A percentile compares a stretch with the other conserved stretches of the same genome.
phyloP scores from a whole-genome alignment of 2,329 filamentous ascomycete species.

The Penicillium aurantiogriseum region DNA sequence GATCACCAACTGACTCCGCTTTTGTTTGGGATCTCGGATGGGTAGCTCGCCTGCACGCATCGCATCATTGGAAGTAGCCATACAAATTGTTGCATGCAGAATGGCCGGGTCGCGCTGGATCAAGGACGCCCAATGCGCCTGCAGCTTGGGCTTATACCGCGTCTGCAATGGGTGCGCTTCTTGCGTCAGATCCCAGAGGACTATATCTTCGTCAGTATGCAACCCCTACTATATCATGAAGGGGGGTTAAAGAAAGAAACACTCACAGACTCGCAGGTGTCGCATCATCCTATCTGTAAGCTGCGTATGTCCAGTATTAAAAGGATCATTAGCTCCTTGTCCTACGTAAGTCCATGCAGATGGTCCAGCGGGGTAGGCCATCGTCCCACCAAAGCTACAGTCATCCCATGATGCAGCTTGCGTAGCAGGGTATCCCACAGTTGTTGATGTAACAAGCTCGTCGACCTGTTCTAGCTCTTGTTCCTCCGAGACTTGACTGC shows the following conservation, averaged over 20 bases:
- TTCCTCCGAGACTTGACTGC: slow-evolving; percentile 11
- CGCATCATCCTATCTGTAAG: slow-evolving; percentile 39
- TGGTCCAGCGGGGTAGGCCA: slow-evolving; percentile 9
- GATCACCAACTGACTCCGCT: slow-evolving; percentile 33
- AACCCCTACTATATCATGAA: not conserved
- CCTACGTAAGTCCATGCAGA: slow-evolving; percentile 32
- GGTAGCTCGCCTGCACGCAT: slow-evolving; percentile 36
- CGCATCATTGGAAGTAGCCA: slow-evolving; percentile 38
- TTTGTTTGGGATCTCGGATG: slow-evolving; percentile 33
- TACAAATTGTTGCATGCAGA: slow-evolving; percentile 40
- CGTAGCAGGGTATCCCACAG: slow-evolving; percentile 7
- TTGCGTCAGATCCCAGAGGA: slow-evolving; percentile 38
- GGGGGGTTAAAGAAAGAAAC: not conserved
- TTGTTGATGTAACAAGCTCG: slow-evolving; percentile 6
- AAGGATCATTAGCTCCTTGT: slow-evolving; percentile 37
- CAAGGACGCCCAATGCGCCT: slow-evolving; percentile 38
- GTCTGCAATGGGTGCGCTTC: slow-evolving; percentile 37
- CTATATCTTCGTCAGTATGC: slow-evolving; percentile 21
- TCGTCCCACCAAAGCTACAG: slow-evolving; percentile 13
- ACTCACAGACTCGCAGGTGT: slow-evolving; percentile 40
- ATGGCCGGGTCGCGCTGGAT: slow-evolving; percentile 38
- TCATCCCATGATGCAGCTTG: slow-evolving; percentile 14
- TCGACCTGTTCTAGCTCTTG: slow-evolving; percentile 14
- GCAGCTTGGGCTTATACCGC: slow-evolving; percentile 35
- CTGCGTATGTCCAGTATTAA: slow-evolving; percentile 36